Conservation (phyloP, 345 rosid species). For the Rhizophora mangle region DNA sequence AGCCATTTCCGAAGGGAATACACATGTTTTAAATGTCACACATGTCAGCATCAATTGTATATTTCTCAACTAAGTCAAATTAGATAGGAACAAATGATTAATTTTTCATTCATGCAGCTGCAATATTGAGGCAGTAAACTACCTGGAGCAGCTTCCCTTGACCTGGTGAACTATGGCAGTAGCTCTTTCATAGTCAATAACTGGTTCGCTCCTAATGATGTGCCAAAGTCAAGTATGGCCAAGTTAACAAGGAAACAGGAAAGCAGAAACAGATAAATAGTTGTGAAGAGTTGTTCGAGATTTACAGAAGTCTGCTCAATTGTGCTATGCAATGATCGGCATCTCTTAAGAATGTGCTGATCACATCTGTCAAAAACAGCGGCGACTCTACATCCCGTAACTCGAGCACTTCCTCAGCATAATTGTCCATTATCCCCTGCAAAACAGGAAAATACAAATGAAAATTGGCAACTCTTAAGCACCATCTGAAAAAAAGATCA, state of each 20-base stretch:
- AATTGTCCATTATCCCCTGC: conserved; percentile 30
- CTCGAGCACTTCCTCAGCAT: conserved; percentile 12
- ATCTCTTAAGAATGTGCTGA: conserved; percentile 16
- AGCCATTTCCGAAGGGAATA: too few relatives aligned
- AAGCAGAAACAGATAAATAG: not conserved
- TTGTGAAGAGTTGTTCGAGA: not conserved
- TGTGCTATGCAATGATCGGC: conserved; percentile 16
- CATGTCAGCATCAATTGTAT: too few relatives aligned
- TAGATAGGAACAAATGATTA: too few relatives aligned
- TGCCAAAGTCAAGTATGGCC: not conserved
- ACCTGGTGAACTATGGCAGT: conserved; percentile 2
- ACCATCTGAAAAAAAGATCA: not conserved
- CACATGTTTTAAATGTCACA: too few relatives aligned
- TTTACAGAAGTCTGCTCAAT: conserved; percentile 15
- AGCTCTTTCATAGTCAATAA: conserved; percentile 19
- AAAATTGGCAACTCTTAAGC: not conserved
- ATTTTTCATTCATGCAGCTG: too few relatives aligned
- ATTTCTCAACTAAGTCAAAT: too few relatives aligned
- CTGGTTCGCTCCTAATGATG: conserved; percentile 16
- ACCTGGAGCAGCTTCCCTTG: conserved; percentile 20
- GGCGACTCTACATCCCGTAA: conserved; percentile 5
- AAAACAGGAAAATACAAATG: not conserved
- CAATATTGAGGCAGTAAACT: not conserved
- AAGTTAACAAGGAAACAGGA: not conserved
- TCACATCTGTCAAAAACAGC: conserved; percentile 15